Percentiles rank a stretch among this genome's conserved stretches.
phyloP scores from a whole-genome alignment of 805 yeast genomes.

The Limtongozyma cylindracea region DNA sequence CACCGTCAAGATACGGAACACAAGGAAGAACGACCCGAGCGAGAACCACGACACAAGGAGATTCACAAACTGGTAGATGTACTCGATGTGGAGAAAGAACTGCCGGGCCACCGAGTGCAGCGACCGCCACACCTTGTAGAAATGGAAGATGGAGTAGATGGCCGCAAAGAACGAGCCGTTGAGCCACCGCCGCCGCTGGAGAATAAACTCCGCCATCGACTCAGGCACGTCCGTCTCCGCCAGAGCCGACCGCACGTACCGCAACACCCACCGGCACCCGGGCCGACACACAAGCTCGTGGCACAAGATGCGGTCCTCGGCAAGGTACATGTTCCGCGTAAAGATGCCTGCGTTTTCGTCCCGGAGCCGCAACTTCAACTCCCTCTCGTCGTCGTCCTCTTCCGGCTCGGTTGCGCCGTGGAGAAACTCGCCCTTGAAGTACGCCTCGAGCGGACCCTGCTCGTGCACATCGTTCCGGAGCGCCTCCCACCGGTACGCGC shows the following conservation, averaged over 20 bases:
- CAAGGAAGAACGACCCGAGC: conserved; percentile 34
- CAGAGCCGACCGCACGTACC: conserved; percentile 34
- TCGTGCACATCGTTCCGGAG: conserved; percentile 25
- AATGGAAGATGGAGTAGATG: conserved; percentile 26
- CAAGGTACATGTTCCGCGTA: conserved; percentile 43
- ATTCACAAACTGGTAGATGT: conserved; percentile 24
- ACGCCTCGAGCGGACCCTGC: conserved; percentile 35
- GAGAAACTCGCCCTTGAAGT: conserved; percentile 38
- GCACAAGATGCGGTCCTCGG: conserved; percentile 45
- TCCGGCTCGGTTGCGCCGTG: conserved; percentile 31
- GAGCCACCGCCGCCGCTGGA: conserved; percentile 44
- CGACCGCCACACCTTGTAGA: conserved; percentile 26
- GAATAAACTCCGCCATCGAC: conserved; percentile 29
- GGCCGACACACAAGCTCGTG: conserved; percentile 36
- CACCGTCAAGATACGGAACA: conserved; percentile 36
- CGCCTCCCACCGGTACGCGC: conserved; percentile 48
- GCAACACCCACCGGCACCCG: conserved; percentile 30
- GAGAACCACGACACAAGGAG: conserved; percentile 39
- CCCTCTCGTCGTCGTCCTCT: conserved; percentile 25
- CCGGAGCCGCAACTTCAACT: conserved; percentile 10
- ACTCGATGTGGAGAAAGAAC: conserved; percentile 24
- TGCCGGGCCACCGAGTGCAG: conserved; percentile 24
- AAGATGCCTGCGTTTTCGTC: conserved; percentile 25
- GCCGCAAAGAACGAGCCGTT: conserved; percentile 51
- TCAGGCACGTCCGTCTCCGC: conserved; percentile 55